Evolutionary conservation across 495 filamentous ascomycete species (phyloP), one percentile per base, ranked within the genome.

Genomic region (Haplographium delicatum): DNA sequence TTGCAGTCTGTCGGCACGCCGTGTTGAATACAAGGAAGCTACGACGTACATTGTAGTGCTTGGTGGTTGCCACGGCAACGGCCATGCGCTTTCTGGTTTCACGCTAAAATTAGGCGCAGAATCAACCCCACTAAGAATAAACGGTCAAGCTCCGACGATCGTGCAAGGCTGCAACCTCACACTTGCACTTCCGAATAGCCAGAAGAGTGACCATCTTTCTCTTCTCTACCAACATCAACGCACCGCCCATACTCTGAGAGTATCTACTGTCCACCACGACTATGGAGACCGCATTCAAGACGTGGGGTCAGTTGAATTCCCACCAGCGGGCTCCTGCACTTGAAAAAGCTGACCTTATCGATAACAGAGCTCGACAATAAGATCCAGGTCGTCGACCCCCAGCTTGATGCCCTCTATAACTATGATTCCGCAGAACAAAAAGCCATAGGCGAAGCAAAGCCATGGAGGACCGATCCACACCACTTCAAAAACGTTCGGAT

Each of bases 401-500:
- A 78, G 49, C 86, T 87, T 49, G 94, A 99, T 65, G 87, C 89
- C 30, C 88, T 97, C 58, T 99, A 97, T 72, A 70, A 72, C 62
- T 95, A 94, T 70, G 75, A 87, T 51, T 64, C 72, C 49, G 72
- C 66, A 9, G 79, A 80, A 27, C 85, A 91, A 57, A 83, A 81
- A 60, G 67, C 72, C 40, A 66, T 75, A 56, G 68, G 68, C 55
- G 68, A 75, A 3, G 71, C 71, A n/a, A 78, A 78, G 24, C 90
- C 94, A 30, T 97, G 94, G 93, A 66, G 67, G 47, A 75, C 72
- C n/a, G 80, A 96, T 65, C 86, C 85, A 0, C 74, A 89, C 65
- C 82, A 96, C 74, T 99, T 96, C 81, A 90, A 93, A 64, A 74
- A 84, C 30, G 86, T 97, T 20, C 89, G 91, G 57, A 91, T 99